Conservation (phyloP, 1,284 basidiomycete species). For the Neonothopanus nambi region DNA sequence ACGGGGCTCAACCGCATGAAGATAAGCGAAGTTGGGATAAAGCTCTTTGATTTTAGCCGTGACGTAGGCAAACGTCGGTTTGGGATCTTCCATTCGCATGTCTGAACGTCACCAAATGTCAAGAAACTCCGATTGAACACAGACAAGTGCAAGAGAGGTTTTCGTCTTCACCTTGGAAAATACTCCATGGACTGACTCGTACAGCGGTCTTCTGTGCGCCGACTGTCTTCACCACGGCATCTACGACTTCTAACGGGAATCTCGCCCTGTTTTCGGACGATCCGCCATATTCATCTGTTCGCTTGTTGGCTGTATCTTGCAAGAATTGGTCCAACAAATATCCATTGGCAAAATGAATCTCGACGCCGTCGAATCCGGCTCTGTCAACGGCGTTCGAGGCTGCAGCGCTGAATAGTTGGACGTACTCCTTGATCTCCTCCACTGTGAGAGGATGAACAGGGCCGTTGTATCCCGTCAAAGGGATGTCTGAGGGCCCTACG, state of each 20-base stretch:
- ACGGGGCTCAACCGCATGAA: slow-evolving; percentile 49
- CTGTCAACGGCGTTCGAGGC: slow-evolving; percentile 34
- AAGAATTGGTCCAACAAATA: slow-evolving; percentile 40
- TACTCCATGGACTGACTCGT: slow-evolving; percentile 50
- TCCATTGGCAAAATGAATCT: slow-evolving; percentile 34
- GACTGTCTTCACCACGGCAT: slow-evolving; percentile 35
- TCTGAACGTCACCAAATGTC: no score
- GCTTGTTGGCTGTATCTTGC: slow-evolving; percentile 41
- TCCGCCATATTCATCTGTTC: slow-evolving; percentile 55
- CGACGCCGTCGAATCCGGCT: slow-evolving; percentile 42
- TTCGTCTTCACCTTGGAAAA: slow-evolving; percentile 29
- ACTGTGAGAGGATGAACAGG: slow-evolving; percentile 29
- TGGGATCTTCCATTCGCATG: slow-evolving; percentile 35
- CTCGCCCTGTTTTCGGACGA: slow-evolving; percentile 47
- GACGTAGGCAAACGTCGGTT: slow-evolving; percentile 29
- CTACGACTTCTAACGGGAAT: slow-evolving; percentile 45
- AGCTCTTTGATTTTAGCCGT: slow-evolving; percentile 34
- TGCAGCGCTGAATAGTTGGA: slow-evolving; percentile 29
- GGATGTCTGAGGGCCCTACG: slow-evolving; percentile 7
- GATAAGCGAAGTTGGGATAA: slow-evolving; percentile 48
- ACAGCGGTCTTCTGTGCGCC: slow-evolving; percentile 42
- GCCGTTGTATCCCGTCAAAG: not conserved
- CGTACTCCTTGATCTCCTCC: slow-evolving; percentile 39
- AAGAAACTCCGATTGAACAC: not conserved
- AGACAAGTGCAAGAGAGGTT: no score